These are phyloP conservation scores for Neurospora pannonica DNA, from an alignment of 495 filamentous ascomycete genomes.

Conservation along the genomic window DNA sequence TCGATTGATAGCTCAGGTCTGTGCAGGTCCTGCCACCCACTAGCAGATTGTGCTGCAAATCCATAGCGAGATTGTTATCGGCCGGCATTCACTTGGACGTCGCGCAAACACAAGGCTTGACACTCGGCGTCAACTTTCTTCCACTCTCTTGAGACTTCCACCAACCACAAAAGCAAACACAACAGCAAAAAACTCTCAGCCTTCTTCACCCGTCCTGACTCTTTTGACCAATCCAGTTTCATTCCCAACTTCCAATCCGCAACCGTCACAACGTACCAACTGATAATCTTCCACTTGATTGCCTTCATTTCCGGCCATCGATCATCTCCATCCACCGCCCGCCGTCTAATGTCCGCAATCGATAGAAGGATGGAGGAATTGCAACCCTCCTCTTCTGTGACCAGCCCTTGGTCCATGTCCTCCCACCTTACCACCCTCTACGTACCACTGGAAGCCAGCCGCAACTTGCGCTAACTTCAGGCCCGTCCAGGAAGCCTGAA, in stretches of 20 bases:
- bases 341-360: not conserved
- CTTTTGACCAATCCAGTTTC: not conserved
- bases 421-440: not conserved
- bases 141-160: not conserved
- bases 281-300: not conserved
- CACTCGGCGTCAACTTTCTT: not conserved
- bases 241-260: not conserved
- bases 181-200: not conserved
- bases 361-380: not conserved
- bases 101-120: not conserved
- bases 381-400: not conserved
- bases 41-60: not conserved
- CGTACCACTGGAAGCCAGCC: not conserved
- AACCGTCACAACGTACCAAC: not conserved
- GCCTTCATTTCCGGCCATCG: not conserved
- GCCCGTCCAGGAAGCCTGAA: not conserved
- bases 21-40: not conserved
- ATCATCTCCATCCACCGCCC: not conserved
- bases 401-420: not conserved
- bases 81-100: not conserved
- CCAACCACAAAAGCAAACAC: not conserved
- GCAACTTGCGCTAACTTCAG: not conserved
- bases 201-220: not conserved
- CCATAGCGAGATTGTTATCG: not conserved
- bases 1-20: not conserved